Base-by-base conservation (phyloP, 2,329 filamentous ascomycete species). In the Falciphora oryzae region DNA sequence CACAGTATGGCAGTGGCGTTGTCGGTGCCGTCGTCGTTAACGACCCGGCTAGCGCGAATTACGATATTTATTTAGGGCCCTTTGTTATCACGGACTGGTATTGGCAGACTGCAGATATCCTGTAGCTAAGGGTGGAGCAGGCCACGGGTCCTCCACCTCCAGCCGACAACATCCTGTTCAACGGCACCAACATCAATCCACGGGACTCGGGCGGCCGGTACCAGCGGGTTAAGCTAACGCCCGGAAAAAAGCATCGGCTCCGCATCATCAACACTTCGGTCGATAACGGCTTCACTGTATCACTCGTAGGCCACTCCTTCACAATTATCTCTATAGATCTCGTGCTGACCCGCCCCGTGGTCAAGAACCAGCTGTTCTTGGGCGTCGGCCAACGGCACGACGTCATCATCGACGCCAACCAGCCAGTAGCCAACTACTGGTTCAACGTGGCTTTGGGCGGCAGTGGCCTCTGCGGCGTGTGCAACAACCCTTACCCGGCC, bases 1-100 rank as follows among this genome's bases (percentile, higher is more conserved):
- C 76, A 22, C 81, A 84, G 69, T 83, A 83, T 66, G 78, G 76
- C 38, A 80, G 85, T 66, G 84, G 84, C 14, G 72, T 85, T 0
- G 72, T 79, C 14, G 84, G 84, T 1, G 72, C 79, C 0, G 80
- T 87, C 38, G 71, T 83, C 38, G 79, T 85, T 63, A 73, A 81
- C 62, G 83, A 82, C 0, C 82, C 82, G 2, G 75, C 78, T 0
- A 75, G 77, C 8, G 77, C 77, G 57, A 77, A 82, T 69, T 84
- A 83, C 68, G 83, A 86, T 65, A 74, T 80, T 57, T 84, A 86
- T 67, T 75, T 85, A 0, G 84, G 83, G 16, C 71, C 77, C 4
- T 74, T 81, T 7, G 75, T 79, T 13, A 73, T 85, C 29, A 79
- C 75, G 14, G 83, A 85, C 69, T 85, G 79, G 76, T 83, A 82